A percentile compares a stretch with the other conserved stretches of the same genome.
These are phyloP conservation scores for Paspalum vaginatum DNA, from an alignment of 176 grass and related monocot genomes.

Conservation along the genomic window DNA sequence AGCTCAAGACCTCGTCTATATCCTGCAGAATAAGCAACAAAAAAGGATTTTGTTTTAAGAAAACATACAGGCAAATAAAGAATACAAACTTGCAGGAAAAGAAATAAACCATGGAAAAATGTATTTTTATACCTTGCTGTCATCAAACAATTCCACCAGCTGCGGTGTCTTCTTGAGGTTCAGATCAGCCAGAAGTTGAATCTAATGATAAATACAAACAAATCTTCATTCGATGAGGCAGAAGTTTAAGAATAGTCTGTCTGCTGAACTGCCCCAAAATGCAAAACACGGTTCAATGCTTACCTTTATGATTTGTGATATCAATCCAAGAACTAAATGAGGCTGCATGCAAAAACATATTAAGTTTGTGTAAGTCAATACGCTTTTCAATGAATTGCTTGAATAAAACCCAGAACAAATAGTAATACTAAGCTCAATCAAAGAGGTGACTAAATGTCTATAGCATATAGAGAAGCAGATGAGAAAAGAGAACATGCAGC, in stretches of 20 bases:
- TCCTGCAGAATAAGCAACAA: conserved; percentile 64
- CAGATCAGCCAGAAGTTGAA: conserved; percentile 98
- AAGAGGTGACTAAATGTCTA: conserved; percentile 10
- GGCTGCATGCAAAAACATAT: conserved; percentile 61
- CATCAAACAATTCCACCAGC: conserved; percentile 91
- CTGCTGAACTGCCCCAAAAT: conserved; percentile 28
- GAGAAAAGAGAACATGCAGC: background rate
- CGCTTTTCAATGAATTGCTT: conserved; percentile 19
- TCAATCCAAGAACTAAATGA: conserved; percentile 97
- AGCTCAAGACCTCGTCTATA: conserved; percentile 87
- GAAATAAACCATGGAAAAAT: conserved; percentile 26
- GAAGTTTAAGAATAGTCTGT: background rate
- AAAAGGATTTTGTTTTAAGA: conserved; percentile 27
- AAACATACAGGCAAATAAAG: background rate
- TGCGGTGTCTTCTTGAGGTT: conserved; percentile 98
- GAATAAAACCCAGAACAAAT: background rate
- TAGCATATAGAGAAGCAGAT: background rate
- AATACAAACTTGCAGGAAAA: background rate
- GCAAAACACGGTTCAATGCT: background rate
- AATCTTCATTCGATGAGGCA: conserved; percentile 25
- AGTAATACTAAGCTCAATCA: background rate
- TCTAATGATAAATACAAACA: conserved; percentile 57
- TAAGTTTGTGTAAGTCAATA: conserved; percentile 29
- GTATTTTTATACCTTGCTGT: conserved; percentile 62
- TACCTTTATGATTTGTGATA: conserved; percentile 99